Base-by-base conservation (phyloP, 106 monocot species). In the Allium sativum region DNA sequence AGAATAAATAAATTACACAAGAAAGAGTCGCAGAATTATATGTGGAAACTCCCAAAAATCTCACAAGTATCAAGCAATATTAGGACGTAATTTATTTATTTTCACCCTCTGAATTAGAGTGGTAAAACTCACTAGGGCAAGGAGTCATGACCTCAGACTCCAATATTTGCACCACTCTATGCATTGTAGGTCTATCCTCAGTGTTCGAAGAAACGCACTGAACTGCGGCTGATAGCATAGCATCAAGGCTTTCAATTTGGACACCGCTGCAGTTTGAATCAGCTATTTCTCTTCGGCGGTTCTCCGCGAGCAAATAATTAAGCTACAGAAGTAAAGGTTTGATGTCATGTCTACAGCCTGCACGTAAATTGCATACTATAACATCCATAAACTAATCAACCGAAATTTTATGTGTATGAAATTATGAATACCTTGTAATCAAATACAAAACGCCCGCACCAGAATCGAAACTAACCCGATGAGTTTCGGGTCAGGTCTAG, bases 181-280 rank as follows among this genome's bases (percentile, higher is more conserved):
- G 96, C 96, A 91, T 91, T n/a, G 96, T 96, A 4, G 96, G 96
- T 14, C 96, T 64, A 7, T 96, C 96, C 45, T 91, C 96, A 13
- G 87, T 81, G 16, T 18, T 63, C 9, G 47, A 47, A 8, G 83
- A 79, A 3, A 96, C 84, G 42, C 90, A 96, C 56, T 82, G 84
- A 45, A 47, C 82, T 52, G 90, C 84, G 44, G 91, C 69, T 13
- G 76, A 77, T 21, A 96, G 81, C 48, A 96, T 40, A 21, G 84
- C 90, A 48, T 90, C 87, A 44, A 96, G 71, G 77, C 81, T 90
- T 55, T 80, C 87, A 5, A 17, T 55, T 67, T 96, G 84, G 51
- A 87, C 90, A 21, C 95, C 95, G 20, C 82, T 90, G 61, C 95
- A 96, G 12, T 77, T 59, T 8, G 74, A 68, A 48, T 96, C 90